Evolutionary conservation across 139 green algal species (phyloP), one percentile per base, ranked within the genome.

Genomic region (Deuterostichococcus epilithicus): DNA sequence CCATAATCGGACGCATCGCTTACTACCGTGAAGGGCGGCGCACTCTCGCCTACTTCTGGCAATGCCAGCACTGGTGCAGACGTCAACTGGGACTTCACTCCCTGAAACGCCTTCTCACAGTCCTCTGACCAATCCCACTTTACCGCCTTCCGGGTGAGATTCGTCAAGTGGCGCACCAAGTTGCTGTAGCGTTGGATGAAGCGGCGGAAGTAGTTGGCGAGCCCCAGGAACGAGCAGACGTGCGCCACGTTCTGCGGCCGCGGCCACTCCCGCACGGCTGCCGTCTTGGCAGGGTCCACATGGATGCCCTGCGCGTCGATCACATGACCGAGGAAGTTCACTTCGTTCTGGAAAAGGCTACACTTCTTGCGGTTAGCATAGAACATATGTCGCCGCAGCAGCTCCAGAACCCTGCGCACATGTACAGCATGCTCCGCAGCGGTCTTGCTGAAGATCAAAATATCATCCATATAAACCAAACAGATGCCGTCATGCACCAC

Each of bases 121-220:
- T n/a, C n/a, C n/a, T n/a, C n/a, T n/a, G n/a, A n/a, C n/a, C n/a
- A n/a, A n/a, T n/a, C n/a, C n/a, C n/a, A n/a, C n/a, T n/a, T n/a
- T n/a, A 52, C 42, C 8, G 8, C 42, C 42, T 52, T 52, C 42
- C 13, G 42, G 10, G 13, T 23, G 10, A 87, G 74, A 22, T 76
- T 30, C 18, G 75, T 86, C 8, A 90, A 36, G 22, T 82, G 80
- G 13, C 68, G 6, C 3, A 66, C 78, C 26, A 86, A 33, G 2
- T 28, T 70, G 5, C 65, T 68, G 25, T 76, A 87, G 1, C 70
- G 45, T 47, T 81, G 80, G 13, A 90, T 85, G 34, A 87, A 90
- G 2, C 66, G 76, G 1, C 81, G 59, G 44, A 87, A 89, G 42
- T 86, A 86, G 35, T 84, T 86, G 25, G 79, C 81, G 0, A 89